phyloP scores from a whole-genome alignment of 2,329 filamentous ascomycete genomes.

The Exophiala alcalophila region DNA sequence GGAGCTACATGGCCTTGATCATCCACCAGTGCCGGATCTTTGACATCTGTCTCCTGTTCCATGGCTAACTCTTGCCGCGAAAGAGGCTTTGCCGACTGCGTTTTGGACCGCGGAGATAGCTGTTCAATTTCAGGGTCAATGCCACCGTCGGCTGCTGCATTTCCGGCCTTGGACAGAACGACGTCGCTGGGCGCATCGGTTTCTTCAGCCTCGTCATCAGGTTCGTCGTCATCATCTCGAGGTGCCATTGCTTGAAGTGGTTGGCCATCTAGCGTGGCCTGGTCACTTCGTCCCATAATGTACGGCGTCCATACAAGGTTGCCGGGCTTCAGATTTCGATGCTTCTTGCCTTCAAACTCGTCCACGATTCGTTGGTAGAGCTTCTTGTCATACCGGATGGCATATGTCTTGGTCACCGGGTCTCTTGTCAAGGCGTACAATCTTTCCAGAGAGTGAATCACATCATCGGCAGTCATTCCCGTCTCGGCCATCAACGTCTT shows the following conservation, averaged over 20 bases:
- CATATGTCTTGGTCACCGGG: constrained; percentile 82
- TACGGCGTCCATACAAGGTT: constrained; percentile 93
- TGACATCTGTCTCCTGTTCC: constrained; percentile 4
- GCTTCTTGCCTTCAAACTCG: constrained; percentile 85
- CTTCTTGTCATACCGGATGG: constrained; percentile 77
- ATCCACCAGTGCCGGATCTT: constrained; percentile 20
- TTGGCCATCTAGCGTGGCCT: constrained; percentile 77
- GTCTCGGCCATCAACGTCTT: constrained; percentile 60
- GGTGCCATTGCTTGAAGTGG: constrained; percentile 84
- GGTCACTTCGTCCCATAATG: constrained; percentile 84
- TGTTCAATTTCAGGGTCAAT: constrained; percentile 11
- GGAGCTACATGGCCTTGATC: constrained; percentile 25
- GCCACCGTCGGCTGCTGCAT: constrained; percentile 34
- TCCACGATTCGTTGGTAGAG: constrained; percentile 85
- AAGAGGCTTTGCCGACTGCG: constrained; percentile 7
- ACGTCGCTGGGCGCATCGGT: constrained; percentile 24
- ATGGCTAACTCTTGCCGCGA: constrained; percentile 10
- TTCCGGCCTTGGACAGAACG: constrained; percentile 11
- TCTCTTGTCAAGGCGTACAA: constrained; percentile 86
- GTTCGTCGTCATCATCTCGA: constrained; percentile 64
- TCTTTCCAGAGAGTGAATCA: constrained; percentile 88
- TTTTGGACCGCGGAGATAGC: constrained; percentile 18
- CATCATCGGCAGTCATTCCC: constrained; percentile 93
- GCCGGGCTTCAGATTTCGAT: constrained; percentile 77
- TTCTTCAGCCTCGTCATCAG: constrained; percentile 36